Evolutionary conservation across 2,329 filamentous ascomycete species (phyloP).

Genomic region (Fusarium odoratissimum): DNA sequence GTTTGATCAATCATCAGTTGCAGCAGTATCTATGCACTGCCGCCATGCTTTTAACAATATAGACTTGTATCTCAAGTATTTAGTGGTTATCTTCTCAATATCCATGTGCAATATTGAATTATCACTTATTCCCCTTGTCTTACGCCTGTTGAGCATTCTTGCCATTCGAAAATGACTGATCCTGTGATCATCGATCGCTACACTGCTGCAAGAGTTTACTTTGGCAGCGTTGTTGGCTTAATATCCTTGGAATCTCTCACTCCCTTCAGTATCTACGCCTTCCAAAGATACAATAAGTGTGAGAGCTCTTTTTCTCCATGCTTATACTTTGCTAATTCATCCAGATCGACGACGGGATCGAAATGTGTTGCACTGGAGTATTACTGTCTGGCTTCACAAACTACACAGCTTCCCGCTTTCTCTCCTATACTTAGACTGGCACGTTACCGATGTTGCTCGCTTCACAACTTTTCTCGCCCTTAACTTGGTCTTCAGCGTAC

Average conservation of each 20-base stretch:
- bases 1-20: background rate
- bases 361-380: background rate
- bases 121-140: accelerated
- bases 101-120: accelerated
- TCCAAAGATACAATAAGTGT: background rate
- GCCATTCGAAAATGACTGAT: background rate
- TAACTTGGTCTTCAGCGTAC: background rate
- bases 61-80: background rate
- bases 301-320: accelerated
- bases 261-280: background rate
- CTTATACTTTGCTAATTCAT: accelerated
- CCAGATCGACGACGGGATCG: background rate
- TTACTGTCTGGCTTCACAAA: background rate
- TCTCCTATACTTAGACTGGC: background rate
- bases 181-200: background rate
- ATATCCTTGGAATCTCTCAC: background rate
- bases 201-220: background rate
- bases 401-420: background rate
- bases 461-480: background rate
- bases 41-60: background rate
- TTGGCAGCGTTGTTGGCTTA: background rate
- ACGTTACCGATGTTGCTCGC: background rate
- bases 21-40: background rate
- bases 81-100: background rate
- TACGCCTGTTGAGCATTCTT: accelerated